These are phyloP conservation scores for Hemisphaericaspora xylofermentans DNA, from an alignment of 1,139 yeast species.

Conservation along the genomic window DNA sequence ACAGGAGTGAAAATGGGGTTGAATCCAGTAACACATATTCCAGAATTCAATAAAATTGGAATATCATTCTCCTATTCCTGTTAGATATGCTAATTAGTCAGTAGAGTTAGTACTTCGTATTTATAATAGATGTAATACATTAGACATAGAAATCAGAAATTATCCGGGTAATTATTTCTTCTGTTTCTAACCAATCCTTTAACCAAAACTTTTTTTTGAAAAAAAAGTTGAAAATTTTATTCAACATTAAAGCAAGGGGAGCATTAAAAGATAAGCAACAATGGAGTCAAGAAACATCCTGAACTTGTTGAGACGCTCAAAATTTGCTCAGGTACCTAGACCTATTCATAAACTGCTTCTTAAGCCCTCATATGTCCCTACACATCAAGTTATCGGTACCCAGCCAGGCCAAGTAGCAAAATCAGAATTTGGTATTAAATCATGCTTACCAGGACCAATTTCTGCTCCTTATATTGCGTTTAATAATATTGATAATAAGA, in stretches of 20 bases:
- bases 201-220: background rate
- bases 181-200: background rate
- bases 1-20: constrained; percentile 61
- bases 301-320: constrained; percentile 42
- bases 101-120: no score
- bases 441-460: constrained; percentile 43
- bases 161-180: constrained; percentile 2
- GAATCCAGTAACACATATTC: constrained; percentile 29
- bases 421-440: constrained; percentile 46
- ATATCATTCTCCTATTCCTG: constrained; percentile 41
- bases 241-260: background rate
- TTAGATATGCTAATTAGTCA: constrained; percentile 1
- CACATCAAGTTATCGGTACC: constrained; percentile 46
- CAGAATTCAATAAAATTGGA: constrained; percentile 41
- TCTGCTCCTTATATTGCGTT: constrained; percentile 44
- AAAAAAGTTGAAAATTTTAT: constrained; percentile 4
- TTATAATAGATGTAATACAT: no score
- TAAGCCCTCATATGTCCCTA: constrained; percentile 33
- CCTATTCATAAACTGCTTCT: constrained; percentile 39
- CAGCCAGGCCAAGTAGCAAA: constrained; percentile 44
- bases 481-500: constrained; percentile 45
- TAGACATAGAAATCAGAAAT: background rate
- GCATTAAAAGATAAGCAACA: constrained; percentile 6
- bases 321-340: constrained; percentile 47
- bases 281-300: constrained; percentile 20